These are phyloP conservation scores for Coemansia sp. DNA, from an alignment of 192 early-diverging fungal genomes.

Conservation along the genomic window DNA sequence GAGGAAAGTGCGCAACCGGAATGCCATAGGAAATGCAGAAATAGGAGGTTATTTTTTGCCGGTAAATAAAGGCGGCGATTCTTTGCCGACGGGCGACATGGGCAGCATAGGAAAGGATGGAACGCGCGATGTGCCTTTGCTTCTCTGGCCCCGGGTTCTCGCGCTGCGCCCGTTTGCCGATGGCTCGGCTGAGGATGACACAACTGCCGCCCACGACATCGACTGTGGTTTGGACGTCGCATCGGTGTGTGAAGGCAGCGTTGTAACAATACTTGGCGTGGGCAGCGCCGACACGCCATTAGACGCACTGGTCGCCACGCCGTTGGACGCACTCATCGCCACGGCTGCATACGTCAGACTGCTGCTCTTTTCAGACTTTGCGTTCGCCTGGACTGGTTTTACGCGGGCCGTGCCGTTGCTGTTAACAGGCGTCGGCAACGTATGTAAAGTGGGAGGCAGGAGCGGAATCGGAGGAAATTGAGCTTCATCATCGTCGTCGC, in stretches of 20 bases:
- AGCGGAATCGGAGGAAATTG: not conserved
- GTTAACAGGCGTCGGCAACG: conserved; percentile 1
- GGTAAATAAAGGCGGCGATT: conserved; percentile 11
- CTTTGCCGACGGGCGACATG: conserved; percentile 32
- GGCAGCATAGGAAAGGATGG: conserved; percentile 35
- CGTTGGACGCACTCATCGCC: conserved; percentile 3
- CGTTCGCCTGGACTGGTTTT: not conserved
- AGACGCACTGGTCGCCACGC: conserved; percentile 6
- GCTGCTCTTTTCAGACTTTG: conserved; percentile 6
- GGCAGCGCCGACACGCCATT: conserved; percentile 7
- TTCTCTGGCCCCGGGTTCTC: conserved; percentile 9
- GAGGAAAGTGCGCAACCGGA: not conserved
- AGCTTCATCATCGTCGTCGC: not conserved
- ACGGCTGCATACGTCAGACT: conserved; percentile 10
- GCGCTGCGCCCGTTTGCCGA: conserved; percentile 1
- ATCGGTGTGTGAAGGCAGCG: conserved; percentile 1
- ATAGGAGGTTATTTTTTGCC: conserved; percentile 1
- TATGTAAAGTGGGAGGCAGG: not conserved
- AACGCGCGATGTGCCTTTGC: not conserved
- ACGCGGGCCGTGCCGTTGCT: not conserved
- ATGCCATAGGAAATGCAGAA: not conserved
- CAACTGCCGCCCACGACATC: conserved; percentile 9
- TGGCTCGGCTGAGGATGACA: not conserved
- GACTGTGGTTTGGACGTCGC: conserved; percentile 8
- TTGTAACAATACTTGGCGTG: not conserved